Base-by-base conservation (phyloP, 306 rosid species). In the Castanea sativa region DNA sequence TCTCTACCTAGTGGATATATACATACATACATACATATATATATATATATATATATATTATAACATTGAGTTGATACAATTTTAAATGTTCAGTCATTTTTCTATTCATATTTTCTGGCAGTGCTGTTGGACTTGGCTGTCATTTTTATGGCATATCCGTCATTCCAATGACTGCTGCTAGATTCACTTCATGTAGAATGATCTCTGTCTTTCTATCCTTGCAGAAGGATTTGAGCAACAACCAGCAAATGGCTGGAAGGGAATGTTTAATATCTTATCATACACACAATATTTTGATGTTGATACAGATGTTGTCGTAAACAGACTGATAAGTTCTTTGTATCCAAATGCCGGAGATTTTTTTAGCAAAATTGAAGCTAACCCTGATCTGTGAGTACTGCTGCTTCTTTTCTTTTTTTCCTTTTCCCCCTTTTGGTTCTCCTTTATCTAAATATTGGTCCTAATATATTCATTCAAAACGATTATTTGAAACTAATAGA, bases 341-440 rank as follows among this genome's bases (percentile, higher is more conserved):
- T 78, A 91, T 87, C 99, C 99, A 38, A 82, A 81, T 80, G 86
- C 84, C 73, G 92, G 96, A 70, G 99, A 96, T 79, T 96, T 96
- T 82, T 85, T 90, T 77, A 86, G 83, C 94, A 96, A 90, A 85
- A 93, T 96, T 76, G 97, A 93, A 79, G 98, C 98, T 60, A 96
- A 93, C 80, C 99, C 99, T 77, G 99, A 96, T 79, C 84, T 96
- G 99, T 96, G 81, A 83, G 99, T 90, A 71, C 80, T 82, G 73
- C 41, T 19, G 71, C 73, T 12, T 70, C 69, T 63, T 75, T 43
- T 23, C 55, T 8, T 41, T 38, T 38, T 2, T 41, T 41, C 11
- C 45, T 41, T 41, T 41, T 41, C 12, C 11, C 45, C 12, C 6
- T 38, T 78, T 35, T n/a, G 51, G 23, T 33, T 18, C 29, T 35